Percentiles rank a stretch among this genome's conserved stretches.
These are phyloP conservation scores for Termitomyces sp. DNA, from an alignment of 768 basidiomycete genomes.

Conservation along the genomic window DNA sequence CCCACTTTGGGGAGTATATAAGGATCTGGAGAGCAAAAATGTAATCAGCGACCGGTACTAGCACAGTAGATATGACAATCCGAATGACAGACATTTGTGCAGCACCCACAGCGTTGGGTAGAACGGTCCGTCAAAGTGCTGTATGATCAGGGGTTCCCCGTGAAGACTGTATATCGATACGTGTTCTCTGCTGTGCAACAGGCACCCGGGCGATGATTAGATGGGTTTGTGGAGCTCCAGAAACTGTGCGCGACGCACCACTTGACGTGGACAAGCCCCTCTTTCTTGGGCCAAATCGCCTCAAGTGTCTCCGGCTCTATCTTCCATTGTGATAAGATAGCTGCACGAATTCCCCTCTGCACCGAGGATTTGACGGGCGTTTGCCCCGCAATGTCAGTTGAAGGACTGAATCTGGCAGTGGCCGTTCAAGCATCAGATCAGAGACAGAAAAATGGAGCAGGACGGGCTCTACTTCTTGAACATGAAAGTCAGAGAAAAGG, in stretches of 20 bases:
- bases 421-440: slow-evolving; percentile 11
- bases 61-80: slow-evolving; percentile 5
- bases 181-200: slow-evolving; percentile 82
- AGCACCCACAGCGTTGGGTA: slow-evolving; percentile 86
- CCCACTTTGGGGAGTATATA: slow-evolving; percentile 84
- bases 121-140: slow-evolving; percentile 93
- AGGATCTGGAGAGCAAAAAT: slow-evolving; percentile 67
- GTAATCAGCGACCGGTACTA: background rate
- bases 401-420: slow-evolving; percentile 58
- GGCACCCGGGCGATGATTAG: slow-evolving; percentile 18
- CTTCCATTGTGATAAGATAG: slow-evolving; percentile 80
- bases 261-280: slow-evolving; percentile 88
- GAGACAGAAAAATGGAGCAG: slow-evolving; percentile 6
- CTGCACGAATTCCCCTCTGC: slow-evolving; percentile 83
- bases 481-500: slow-evolving; percentile 37
- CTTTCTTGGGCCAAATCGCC: slow-evolving; percentile 98
- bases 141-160: slow-evolving; percentile 88
- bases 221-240: slow-evolving; percentile 12
- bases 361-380: slow-evolving; percentile 92
- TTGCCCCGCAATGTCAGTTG: slow-evolving; percentile 84
- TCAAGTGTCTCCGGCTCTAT: slow-evolving; percentile 81
- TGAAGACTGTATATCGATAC: slow-evolving; percentile 90
- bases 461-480: slow-evolving; percentile 67
- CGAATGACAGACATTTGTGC: slow-evolving; percentile 80
- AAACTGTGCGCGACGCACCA: slow-evolving; percentile 61